Evolutionary conservation across 371 early-diverging fungal species (phyloP).

Genomic region (Lichtheimia hyalospora): DNA sequence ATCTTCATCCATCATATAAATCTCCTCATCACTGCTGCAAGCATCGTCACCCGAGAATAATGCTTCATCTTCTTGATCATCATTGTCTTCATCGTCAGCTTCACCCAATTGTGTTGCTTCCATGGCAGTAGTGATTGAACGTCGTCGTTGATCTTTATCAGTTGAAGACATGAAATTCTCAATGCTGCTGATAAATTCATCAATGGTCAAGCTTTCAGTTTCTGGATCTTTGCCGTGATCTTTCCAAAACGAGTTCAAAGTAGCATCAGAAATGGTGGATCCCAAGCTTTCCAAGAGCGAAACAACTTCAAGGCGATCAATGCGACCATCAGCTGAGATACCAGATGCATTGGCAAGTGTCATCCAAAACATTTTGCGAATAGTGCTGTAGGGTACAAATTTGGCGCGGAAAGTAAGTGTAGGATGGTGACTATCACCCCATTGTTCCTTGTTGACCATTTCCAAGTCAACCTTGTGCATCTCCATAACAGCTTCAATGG

Average conservation of each 20-base stretch:
- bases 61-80: conserved; percentile 10
- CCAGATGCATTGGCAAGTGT: conserved; percentile 70
- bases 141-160: conserved; percentile 6
- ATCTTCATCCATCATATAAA: no score
- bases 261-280: conserved; percentile 68
- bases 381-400: conserved; percentile 62
- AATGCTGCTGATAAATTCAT: conserved; percentile 63
- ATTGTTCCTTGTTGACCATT: conserved; percentile 33
- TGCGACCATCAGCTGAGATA: conserved; percentile 49
- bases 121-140: neutral
- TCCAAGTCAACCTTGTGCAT: conserved; percentile 38
- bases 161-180: conserved; percentile 48
- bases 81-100: conserved; percentile 11
- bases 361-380: conserved; percentile 76
- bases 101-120: neutral
- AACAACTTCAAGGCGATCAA: conserved; percentile 62
- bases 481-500: conserved; percentile 51
- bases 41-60: neutral
- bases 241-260: conserved; percentile 65
- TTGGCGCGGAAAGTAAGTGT: conserved; percentile 58
- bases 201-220: conserved; percentile 63
- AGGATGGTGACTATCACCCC: conserved; percentile 39
- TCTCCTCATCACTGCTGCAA: neutral
- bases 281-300: conserved; percentile 80
- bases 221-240: conserved; percentile 56